A percentile compares a stretch with the other conserved stretches of the same genome.
Conservation (phyloP, 2,329 filamentous ascomycete species). For the Nakataea oryzae region DNA sequence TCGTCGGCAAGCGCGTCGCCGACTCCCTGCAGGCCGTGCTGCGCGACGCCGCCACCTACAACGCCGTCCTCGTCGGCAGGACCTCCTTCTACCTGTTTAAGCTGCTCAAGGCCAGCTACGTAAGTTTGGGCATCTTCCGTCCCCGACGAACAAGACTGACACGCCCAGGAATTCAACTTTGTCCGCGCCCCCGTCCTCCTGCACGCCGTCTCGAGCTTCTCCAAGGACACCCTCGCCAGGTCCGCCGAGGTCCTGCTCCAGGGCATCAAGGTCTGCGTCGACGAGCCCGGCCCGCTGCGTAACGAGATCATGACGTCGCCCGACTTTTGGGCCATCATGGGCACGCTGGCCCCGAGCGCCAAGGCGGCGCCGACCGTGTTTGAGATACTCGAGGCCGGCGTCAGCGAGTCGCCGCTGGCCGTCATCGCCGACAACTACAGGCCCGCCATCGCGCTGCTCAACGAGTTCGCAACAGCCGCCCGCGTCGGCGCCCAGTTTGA, state of each 20-base stretch:
- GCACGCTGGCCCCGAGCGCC: constrained; percentile 57
- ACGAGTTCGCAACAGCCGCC: constrained; percentile 80
- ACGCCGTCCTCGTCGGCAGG: constrained; percentile 74
- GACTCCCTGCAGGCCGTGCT: constrained; percentile 73
- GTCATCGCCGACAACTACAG: constrained; percentile 96
- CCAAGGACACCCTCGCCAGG: constrained; percentile 65
- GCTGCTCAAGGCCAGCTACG: constrained; percentile 74
- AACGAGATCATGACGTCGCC: constrained; percentile 94
- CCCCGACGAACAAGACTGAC: constrained; percentile 10
- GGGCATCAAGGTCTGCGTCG: constrained; percentile 71
- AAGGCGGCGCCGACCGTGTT: constrained; percentile 73
- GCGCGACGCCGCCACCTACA: constrained; percentile 66
- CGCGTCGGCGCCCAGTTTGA: constrained; percentile 62
- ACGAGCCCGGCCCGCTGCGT: constrained; percentile 64
- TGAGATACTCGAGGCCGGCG: constrained; percentile 71
- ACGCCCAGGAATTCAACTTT: constrained; percentile 67
- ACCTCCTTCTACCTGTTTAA: constrained; percentile 79
- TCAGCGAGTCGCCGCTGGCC: constrained; percentile 63
- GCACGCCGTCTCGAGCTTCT: constrained; percentile 82
- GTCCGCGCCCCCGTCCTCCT: constrained; percentile 85
- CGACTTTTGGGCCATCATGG: constrained; percentile 91
- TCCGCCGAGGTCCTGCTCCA: constrained; percentile 67
- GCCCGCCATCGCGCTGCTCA: constrained; percentile 70
- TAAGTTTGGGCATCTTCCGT: constrained; percentile 35
- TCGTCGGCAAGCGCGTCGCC: constrained; percentile 69